Conservation (phyloP, 2,329 filamentous ascomycete genomes). For the Verticillium klebahnii region DNA sequence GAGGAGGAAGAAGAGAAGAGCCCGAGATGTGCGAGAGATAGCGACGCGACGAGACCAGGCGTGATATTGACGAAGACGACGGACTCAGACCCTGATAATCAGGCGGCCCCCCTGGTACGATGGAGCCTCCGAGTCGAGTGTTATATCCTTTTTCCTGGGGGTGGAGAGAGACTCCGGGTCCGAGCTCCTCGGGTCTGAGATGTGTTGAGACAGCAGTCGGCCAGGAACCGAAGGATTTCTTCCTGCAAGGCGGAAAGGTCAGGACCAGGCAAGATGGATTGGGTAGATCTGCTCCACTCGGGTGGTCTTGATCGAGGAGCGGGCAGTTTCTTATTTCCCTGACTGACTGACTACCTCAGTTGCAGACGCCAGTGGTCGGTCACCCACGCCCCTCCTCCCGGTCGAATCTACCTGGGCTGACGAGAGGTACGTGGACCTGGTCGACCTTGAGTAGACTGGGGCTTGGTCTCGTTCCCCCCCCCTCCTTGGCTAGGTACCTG, state of each 20-base stretch:
- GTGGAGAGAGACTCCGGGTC: not conserved
- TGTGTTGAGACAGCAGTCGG: not conserved
- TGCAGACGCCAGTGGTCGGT: not conserved
- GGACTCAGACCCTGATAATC: constrained; percentile 13
- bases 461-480: not conserved
- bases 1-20: not conserved
- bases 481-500: not conserved
- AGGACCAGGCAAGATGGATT: constrained; percentile 6
- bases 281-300: constrained; percentile 10
- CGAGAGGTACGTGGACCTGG: not conserved
- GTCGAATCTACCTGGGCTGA: not conserved
- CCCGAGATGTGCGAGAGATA: constrained; percentile 2
- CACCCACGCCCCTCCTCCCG: not conserved
- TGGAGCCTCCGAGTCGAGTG: constrained; percentile 10
- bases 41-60: constrained; percentile 8
- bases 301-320: constrained; percentile 9
- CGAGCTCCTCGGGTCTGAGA: not conserved
- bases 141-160: constrained; percentile 11
- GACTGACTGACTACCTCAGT: not conserved
- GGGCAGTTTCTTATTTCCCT: constrained; percentile 13
- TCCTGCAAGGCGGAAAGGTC: constrained; percentile 1
- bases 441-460: not conserved
- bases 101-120: constrained; percentile 5
- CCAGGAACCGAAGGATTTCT: not conserved
- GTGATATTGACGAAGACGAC: constrained; percentile 12